Evolutionary conservation across 2,329 filamentous ascomycete genomes (phyloP).

Genomic region (Fusarium decemcellulare): DNA sequence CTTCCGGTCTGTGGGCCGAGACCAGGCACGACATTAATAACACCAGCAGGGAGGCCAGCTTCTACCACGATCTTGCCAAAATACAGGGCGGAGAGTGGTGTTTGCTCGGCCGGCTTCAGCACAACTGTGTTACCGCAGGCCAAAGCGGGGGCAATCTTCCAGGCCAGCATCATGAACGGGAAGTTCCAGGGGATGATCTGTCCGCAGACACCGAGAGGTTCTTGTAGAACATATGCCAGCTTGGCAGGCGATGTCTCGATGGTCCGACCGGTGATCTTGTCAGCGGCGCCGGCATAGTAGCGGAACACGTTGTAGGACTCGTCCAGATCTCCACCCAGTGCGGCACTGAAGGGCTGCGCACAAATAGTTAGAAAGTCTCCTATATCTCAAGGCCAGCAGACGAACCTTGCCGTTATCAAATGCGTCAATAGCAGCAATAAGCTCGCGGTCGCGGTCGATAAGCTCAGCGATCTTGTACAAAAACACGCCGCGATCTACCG

Average conservation of each 20-base stretch:
- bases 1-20: constrained; percentile 74
- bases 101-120: constrained; percentile 72
- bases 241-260: constrained; percentile 75
- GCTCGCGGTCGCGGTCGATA: constrained; percentile 43
- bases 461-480: constrained; percentile 42
- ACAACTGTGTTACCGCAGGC: constrained; percentile 72
- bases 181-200: constrained; percentile 72
- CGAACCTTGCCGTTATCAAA: constrained; percentile 45
- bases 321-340: constrained; percentile 71
- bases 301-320: constrained; percentile 60
- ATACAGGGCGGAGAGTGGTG: constrained; percentile 70
- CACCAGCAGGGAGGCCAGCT: constrained; percentile 80
- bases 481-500: constrained; percentile 37
- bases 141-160: constrained; percentile 78
- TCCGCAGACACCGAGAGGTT: constrained; percentile 78
- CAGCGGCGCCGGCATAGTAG: constrained; percentile 79
- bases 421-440: constrained; percentile 43
- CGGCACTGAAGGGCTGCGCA: constrained; percentile 45
- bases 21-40: constrained; percentile 80
- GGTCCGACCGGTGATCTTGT: constrained; percentile 78
- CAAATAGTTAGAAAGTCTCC: background rate
- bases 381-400: accelerated
- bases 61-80: constrained; percentile 75
- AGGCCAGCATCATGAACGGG: constrained; percentile 65
- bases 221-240: constrained; percentile 76